Evolutionary conservation across 2,329 filamentous ascomycete genomes (phyloP).

Genomic region (Aspergillus sp.): DNA sequence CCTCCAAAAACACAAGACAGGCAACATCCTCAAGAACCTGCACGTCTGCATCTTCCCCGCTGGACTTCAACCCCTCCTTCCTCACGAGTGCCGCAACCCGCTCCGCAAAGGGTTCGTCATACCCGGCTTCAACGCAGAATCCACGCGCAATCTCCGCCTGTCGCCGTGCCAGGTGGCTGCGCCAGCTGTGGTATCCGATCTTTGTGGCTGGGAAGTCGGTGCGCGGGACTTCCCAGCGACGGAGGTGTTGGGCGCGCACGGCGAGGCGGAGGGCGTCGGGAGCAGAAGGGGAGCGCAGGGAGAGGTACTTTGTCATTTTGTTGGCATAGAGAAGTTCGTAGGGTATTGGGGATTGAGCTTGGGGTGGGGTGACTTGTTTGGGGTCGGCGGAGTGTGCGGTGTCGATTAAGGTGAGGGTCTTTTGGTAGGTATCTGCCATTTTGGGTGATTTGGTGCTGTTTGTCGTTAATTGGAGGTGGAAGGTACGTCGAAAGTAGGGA

Average conservation of each 20-base stretch:
- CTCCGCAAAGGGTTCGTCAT: slow-evolving; percentile 54
- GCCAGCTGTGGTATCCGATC: slow-evolving; percentile 77
- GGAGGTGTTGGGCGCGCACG: slow-evolving; percentile 81
- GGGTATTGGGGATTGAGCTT: slow-evolving; percentile 51
- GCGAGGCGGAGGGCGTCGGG: slow-evolving; percentile 70
- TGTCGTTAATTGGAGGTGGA: not conserved
- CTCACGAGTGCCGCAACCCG: slow-evolving; percentile 71
- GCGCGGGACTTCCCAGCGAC: slow-evolving; percentile 80
- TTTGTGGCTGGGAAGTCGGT: slow-evolving; percentile 71
- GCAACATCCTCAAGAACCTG: slow-evolving; percentile 82
- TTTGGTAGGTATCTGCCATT: slow-evolving; percentile 33
- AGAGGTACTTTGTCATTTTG: slow-evolving; percentile 75
- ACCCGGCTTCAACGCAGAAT: slow-evolving; percentile 56
- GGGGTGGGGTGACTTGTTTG: slow-evolving; percentile 40
- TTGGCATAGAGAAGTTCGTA: slow-evolving; percentile 82
- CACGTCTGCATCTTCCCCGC: slow-evolving; percentile 49
- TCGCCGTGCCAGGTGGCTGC: slow-evolving; percentile 69
- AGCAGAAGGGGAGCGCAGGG: slow-evolving; percentile 59
- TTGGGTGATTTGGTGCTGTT: slow-evolving; percentile 2
- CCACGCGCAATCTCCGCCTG: slow-evolving; percentile 62
- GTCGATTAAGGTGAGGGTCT: slow-evolving; percentile 69
- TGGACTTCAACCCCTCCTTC: slow-evolving; percentile 68
- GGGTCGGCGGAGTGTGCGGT: slow-evolving; percentile 69
- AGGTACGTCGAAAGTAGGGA: not conserved
- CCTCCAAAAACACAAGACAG: slow-evolving; percentile 82